Evolutionary conservation across 208 protist genomes (phyloP).

Genomic region (Crithidia thermophila): DNA sequence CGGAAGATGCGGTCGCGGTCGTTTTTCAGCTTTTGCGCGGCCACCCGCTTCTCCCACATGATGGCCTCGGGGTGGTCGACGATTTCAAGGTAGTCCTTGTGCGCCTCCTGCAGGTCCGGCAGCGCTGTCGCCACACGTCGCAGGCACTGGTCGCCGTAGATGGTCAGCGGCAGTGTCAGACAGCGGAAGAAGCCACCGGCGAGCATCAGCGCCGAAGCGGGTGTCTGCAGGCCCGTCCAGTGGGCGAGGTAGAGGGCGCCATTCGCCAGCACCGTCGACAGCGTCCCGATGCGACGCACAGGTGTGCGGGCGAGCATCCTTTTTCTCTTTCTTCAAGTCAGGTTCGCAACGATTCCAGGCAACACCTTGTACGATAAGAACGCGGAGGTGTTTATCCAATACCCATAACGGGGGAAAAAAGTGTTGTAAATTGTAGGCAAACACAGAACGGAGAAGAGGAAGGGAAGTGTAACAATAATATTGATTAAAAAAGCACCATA

Average conservation of each 20-base stretch:
- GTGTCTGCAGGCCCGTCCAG: conserved; percentile 35
- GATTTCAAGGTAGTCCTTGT: conserved; percentile 61
- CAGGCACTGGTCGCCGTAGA: conserved; percentile 88
- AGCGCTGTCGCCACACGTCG: conserved; percentile 55
- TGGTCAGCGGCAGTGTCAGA: conserved; percentile 49
- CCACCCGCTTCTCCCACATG: conserved; percentile 83
- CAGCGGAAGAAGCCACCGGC: conserved; percentile 59
- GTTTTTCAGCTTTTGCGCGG: conserved; percentile 80
- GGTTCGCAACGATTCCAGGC: no score
- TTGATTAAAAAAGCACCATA: no score
- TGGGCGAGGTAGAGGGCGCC: conserved; percentile 49
- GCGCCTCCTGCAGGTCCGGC: conserved; percentile 74
- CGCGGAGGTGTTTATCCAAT: no score
- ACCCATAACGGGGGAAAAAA: no score
- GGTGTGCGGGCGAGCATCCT: conserved; percentile 49
- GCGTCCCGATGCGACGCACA: conserved; percentile 45
- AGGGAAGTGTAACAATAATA: no score
- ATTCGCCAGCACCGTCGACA: conserved; percentile 65
- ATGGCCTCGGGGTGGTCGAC: conserved; percentile 78
- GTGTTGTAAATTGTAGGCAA: no score
- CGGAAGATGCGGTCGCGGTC: conserved; percentile 84
- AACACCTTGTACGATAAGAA: background rate
- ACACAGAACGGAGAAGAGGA: no score
- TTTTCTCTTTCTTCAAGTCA: no score
- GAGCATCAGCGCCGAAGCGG: conserved; percentile 56